phyloP scores from a whole-genome alignment of 345 rosid species.

The Boechera divaricarpa region DNA sequence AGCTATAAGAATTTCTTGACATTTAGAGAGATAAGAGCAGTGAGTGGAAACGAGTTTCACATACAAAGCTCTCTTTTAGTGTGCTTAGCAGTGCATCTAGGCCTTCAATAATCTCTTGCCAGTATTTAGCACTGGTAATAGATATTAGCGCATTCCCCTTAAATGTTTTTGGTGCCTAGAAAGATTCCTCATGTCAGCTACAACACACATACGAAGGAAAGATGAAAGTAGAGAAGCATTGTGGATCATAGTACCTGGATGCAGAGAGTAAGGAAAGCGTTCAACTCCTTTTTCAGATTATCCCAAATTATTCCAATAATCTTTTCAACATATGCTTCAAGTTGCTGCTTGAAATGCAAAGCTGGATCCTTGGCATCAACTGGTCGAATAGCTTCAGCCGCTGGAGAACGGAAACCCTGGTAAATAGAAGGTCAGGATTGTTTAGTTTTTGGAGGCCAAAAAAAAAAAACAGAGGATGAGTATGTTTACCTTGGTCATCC shows the following conservation, averaged over 20 bases:
- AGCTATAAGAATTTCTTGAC: conserved; percentile 35
- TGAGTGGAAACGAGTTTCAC: conserved; percentile 41
- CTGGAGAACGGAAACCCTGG: conserved; percentile 94
- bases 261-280: conserved; percentile 76
- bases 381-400: conserved; percentile 74
- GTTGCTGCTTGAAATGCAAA: conserved; percentile 92
- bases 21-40: conserved; percentile 25
- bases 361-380: conserved; percentile 97
- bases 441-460: conserved; percentile 19
- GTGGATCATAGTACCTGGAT: conserved; percentile 66
- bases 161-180: conserved; percentile 89
- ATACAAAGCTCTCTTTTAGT: conserved; percentile 85
- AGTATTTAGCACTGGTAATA: conserved; percentile 76
- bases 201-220: conserved; percentile 9
- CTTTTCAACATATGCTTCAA: conserved; percentile 96
- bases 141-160: conserved; percentile 57
- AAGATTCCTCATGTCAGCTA: conserved; percentile 25
- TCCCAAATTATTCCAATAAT: conserved; percentile 95
- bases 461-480: conserved; percentile 19
- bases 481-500: conserved; percentile 82
- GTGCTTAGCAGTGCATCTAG: conserved; percentile 77
- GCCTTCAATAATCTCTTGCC: conserved; percentile 88
- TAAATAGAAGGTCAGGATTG: conserved; percentile 27
- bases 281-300: conserved; percentile 87
- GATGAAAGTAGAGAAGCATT: conserved; percentile 27